Percentiles rank a stretch among this genome's conserved stretches.
These are phyloP conservation scores for Millerago galiae DNA, from an alignment of 805 yeast genomes.

Conservation along the genomic window DNA sequence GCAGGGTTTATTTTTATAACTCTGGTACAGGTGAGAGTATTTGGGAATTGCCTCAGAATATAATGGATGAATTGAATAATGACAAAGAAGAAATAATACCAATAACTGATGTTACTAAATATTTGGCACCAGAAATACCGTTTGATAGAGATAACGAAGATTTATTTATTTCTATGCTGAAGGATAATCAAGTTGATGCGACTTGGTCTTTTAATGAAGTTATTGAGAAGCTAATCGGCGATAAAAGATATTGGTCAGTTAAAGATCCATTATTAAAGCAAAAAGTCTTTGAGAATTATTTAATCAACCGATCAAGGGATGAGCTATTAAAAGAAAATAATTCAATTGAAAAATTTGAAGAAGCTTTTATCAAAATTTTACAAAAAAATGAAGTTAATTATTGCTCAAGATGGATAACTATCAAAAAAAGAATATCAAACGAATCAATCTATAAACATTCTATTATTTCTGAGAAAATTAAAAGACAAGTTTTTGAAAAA, in stretches of 20 bases:
- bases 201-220: constrained; percentile 71
- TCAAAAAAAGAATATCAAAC: constrained; percentile 45
- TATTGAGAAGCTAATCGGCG: constrained; percentile 48
- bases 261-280: constrained; percentile 56
- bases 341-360: constrained; percentile 48
- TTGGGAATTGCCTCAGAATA: constrained; percentile 71
- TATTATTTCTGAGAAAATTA: constrained; percentile 50
- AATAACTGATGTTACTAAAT: constrained; percentile 3
- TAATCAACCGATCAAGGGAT: constrained; percentile 41
- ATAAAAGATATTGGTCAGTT: constrained; percentile 64
- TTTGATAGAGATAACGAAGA: constrained; percentile 25
- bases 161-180: constrained; percentile 47
- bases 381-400: constrained; percentile 40
- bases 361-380: constrained; percentile 45
- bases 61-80: constrained; percentile 22
- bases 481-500: constrained; percentile 46
- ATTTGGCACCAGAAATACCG: constrained; percentile 10
- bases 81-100: background rate
- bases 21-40: constrained; percentile 56
- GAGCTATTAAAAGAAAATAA: constrained; percentile 48
- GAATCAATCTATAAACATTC: constrained; percentile 64
- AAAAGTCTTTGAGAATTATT: constrained; percentile 56
- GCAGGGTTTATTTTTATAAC: constrained; percentile 65
- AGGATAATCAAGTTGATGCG: constrained; percentile 53
- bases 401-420: constrained; percentile 60